These are phyloP conservation scores for Phytophthora fragariaefolia DNA, from an alignment of 352 stramenopile genomes.

Conservation along the genomic window DNA sequence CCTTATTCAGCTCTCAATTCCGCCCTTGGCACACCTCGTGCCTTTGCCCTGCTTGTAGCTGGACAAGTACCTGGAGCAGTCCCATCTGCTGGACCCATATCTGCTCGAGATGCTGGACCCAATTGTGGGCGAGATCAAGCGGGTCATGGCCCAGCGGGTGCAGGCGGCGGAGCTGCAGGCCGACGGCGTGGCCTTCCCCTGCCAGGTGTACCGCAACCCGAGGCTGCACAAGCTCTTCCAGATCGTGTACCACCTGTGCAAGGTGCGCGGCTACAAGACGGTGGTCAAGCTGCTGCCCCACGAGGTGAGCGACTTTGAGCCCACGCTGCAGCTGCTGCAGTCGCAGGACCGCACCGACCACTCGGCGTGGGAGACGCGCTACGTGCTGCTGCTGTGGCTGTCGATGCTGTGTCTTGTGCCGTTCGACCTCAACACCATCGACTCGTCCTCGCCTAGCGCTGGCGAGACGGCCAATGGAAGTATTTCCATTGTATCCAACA, in stretches of 20 bases:
- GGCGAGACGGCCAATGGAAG: slow-evolving; percentile 24
- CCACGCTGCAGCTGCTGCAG: slow-evolving; percentile 90
- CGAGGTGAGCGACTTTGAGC: slow-evolving; percentile 96
- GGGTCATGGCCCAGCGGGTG: slow-evolving; percentile 52
- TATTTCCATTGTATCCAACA: slow-evolving; percentile 77
- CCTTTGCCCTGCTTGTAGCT: slow-evolving; percentile 41
- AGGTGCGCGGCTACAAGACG: slow-evolving; percentile 96
- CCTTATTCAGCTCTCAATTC: slow-evolving; percentile 1
- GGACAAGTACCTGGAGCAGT: slow-evolving; percentile 91
- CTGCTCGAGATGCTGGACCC: slow-evolving; percentile 79
- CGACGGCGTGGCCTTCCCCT: slow-evolving; percentile 61
- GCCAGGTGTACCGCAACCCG: slow-evolving; percentile 75
- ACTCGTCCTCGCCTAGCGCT: slow-evolving; percentile 89
- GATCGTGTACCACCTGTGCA: slow-evolving; percentile 96
- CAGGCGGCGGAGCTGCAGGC: slow-evolving; percentile 2
- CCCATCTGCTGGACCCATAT: slow-evolving; percentile 90
- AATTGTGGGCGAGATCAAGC: slow-evolving; percentile 70
- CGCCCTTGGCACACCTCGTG: slow-evolving; percentile 6
- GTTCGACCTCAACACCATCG: slow-evolving; percentile 97
- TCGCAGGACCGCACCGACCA: slow-evolving; percentile 87
- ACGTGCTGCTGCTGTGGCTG: slow-evolving; percentile 97
- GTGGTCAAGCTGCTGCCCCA: slow-evolving; percentile 97
- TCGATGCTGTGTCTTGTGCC: slow-evolving; percentile 97
- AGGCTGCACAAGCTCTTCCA: slow-evolving; percentile 89
- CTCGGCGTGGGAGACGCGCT: slow-evolving; percentile 76